Percentiles rank a stretch among this genome's conserved stretches.
phyloP scores from a whole-genome alignment of 352 stramenopile genomes.

The Pythium aristosporum region DNA sequence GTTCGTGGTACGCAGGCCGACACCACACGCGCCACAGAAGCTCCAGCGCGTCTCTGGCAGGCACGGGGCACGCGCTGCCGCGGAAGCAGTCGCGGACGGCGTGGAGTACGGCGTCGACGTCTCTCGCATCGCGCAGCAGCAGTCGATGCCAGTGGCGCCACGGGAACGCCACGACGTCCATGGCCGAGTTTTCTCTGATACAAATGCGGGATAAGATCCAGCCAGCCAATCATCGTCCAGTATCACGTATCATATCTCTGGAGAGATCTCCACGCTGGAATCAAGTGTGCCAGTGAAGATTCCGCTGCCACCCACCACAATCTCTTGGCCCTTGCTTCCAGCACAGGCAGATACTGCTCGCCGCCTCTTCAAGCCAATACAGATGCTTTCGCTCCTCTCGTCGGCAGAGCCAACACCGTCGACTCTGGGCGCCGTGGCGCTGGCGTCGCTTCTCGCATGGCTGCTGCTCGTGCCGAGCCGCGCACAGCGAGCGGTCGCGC shows the following conservation, averaged over 20 bases:
- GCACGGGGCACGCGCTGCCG: not conserved
- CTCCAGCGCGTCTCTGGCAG: not conserved
- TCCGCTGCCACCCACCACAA: too few relatives aligned
- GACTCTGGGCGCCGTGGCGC: not conserved
- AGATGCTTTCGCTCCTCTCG: too few relatives aligned
- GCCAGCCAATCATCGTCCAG: slow-evolving; percentile 1
- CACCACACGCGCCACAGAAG: slow-evolving; percentile 11
- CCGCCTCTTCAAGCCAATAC: too few relatives aligned
- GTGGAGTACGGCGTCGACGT: not conserved
- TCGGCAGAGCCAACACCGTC: not conserved
- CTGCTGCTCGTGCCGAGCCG: slow-evolving; percentile 3
- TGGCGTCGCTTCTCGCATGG: slow-evolving; percentile 6
- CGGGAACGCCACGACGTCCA: not conserved
- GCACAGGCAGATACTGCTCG: too few relatives aligned
- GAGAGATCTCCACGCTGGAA: too few relatives aligned
- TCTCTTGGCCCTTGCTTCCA: not conserved
- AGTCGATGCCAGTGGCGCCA: slow-evolving; percentile 4
- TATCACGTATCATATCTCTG: not conserved
- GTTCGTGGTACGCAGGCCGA: not conserved
- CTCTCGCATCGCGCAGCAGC: not conserved
- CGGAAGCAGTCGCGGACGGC: not conserved
- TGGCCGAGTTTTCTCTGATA: not conserved
- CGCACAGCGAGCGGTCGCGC: slow-evolving; percentile 22
- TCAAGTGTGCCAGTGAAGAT: too few relatives aligned
- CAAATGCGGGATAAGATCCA: not conserved